Evolutionary conservation across 2,329 filamentous ascomycete species (phyloP), one percentile per base, ranked within the genome.

Genomic region (Ascochyta lentis): DNA sequence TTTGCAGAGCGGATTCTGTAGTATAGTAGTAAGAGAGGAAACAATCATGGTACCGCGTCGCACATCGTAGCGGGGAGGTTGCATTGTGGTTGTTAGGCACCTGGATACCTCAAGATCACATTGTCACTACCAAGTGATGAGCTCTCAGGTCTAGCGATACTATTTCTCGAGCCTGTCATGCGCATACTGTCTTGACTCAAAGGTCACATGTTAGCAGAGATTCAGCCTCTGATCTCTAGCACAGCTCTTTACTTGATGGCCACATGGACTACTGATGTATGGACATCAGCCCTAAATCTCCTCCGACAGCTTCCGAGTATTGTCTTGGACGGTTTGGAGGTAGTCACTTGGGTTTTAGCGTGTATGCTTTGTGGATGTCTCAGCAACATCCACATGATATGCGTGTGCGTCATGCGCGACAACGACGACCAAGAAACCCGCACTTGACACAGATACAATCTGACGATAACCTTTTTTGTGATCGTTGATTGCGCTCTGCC

Each of bases 81-180:
- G 7, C 41, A 19, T 0, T 22, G 42, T 29, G 16, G 41, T 37
- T 9, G 9, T 6, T 16, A 46, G 27, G 46, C 35, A 37, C 6
- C 42, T 26, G 23, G 12, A 6, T 23, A 9, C 7, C 6, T 12
- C 9, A 1, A 3, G 33, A 38, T 56, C 53, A 56, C 47, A 42
- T 24, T 48, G 42, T 23, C 26, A 41, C 7, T 6, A n/a, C 26
- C 48, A 41, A 43, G 38, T 47, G 48, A 27, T 44, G 37, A 22
- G 22, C 5, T n/a, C 23, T 29, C 23, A 22, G 37, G 26, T 29
- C 33, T n/a, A 34, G 23, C 23, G 5, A 1, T 6, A 16, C 38
- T 43, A 41, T 43, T 26, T 33, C 34, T 23, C 9, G 13, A 39
- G 31, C 13, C 22, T 24, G 13, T 56, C 53, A 56, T 51, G 53